Conservation (phyloP, 352 stramenopile species). For the Aphanomyces astaci region DNA sequence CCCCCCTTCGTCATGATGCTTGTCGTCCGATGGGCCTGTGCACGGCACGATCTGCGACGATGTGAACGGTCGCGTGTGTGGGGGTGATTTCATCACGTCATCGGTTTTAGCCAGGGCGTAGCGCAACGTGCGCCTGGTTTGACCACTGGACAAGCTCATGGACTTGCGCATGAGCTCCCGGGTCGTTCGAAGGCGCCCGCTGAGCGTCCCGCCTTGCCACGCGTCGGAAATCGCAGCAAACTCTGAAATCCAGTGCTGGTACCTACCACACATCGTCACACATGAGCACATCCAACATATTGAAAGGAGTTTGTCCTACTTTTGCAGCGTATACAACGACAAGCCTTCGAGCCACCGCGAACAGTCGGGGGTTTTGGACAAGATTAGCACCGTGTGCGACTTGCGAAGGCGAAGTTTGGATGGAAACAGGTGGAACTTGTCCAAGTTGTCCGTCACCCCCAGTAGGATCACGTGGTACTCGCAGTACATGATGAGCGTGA, state of each 20-base stretch:
- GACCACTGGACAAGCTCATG: not conserved
- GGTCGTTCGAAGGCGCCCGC: not conserved
- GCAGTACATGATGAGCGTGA: conserved; percentile 55
- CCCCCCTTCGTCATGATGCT: no score
- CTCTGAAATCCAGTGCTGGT: not conserved
- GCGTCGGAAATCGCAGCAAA: not conserved
- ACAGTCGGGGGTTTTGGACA: not conserved
- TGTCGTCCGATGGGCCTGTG: no score
- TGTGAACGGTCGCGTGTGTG: no score
- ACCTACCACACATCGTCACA: not conserved
- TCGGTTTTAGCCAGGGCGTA: not conserved
- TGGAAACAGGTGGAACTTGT: conserved; percentile 11
- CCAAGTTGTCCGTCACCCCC: conserved; percentile 40
- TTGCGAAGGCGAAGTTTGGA: not conserved
- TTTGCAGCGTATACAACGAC: not conserved
- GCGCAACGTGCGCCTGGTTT: not conserved
- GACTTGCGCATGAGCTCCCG: not conserved
- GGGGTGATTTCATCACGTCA: no score
- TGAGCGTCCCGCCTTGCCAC: conserved; percentile 2
- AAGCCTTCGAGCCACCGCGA: not conserved
- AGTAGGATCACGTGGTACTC: conserved; percentile 53
- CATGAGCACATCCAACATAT: not conserved
- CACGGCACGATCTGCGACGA: no score
- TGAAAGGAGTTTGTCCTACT: no score
- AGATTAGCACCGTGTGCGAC: not conserved